Conservation (phyloP, 768 basidiomycete species). For the Mycena albidolilacea region DNA sequence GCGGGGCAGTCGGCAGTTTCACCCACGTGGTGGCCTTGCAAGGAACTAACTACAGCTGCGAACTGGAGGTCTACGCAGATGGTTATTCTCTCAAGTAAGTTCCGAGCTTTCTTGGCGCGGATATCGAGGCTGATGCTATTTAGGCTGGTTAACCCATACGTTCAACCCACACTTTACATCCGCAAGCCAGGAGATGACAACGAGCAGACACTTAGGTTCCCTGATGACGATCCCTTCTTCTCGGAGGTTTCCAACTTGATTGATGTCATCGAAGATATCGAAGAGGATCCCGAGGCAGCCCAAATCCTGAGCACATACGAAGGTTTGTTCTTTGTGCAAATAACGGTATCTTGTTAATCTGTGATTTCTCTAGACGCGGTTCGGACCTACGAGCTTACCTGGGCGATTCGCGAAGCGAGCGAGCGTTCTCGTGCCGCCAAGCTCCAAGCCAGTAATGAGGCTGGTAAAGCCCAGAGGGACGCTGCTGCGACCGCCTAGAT, state of each 20-base stretch:
- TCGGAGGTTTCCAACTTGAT: constrained; percentile 93
- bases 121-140: constrained; percentile 20
- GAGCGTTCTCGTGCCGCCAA: constrained; percentile 73
- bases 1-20: constrained; percentile 93
- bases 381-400: constrained; percentile 91
- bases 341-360: constrained; percentile 16
- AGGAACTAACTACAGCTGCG: constrained; percentile 94
- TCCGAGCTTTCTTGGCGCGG: constrained; percentile 20
- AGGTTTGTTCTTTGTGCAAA: constrained; percentile 60
- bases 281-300: constrained; percentile 85
- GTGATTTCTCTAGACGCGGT: constrained; percentile 74
- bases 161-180: constrained; percentile 89
- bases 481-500: constrained; percentile 27
- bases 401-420: constrained; percentile 90
- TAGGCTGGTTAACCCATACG: constrained; percentile 94
- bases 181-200: constrained; percentile 87
- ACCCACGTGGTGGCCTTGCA: constrained; percentile 93
- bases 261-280: constrained; percentile 91
- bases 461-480: constrained; percentile 41
- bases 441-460: constrained; percentile 53
- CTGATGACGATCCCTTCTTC: constrained; percentile 94
- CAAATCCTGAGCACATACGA: constrained; percentile 89
- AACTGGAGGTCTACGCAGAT: constrained; percentile 94
- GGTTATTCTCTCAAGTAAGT: constrained; percentile 88
- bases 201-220: constrained; percentile 79